Base-by-base conservation (phyloP, 1,284 basidiomycete genomes). In the Ganoderma multipileum region DNA sequence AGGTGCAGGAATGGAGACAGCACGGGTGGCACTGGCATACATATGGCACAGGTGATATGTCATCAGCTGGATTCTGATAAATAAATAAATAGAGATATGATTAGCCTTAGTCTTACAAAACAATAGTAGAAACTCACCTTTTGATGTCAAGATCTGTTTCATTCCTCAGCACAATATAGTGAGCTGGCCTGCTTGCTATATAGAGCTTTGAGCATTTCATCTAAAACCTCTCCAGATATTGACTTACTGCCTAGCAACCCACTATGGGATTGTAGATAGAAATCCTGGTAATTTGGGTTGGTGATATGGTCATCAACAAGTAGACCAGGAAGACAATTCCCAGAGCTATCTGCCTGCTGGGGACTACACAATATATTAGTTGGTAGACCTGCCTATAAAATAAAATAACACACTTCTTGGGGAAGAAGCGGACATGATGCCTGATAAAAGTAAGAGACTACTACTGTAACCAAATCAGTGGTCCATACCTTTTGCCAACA, bases 1-100 rank as follows among this genome's bases (percentile, higher is more conserved):
- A 0, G 89, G 89, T 0, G 89, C 88, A 0, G 89, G 89, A 30
- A 91, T 89, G 0, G 89, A 90, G 0, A 92, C 90, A 0, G 89
- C 87, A 2, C 88, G 83, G 0, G 89, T 89, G 0, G 89, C 87
- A 36, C 86, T 85, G 0, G 86, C 86, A 60, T 89, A 89, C 0
- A 84, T 77, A 66, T 89, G 86, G 68, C 87, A 89, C 9, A 90
- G 77, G 0, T 78, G 76, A 73, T 85, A 90, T 0, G 88, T 83
- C 0, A 91, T 74, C 26, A 83, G 80, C 68, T 91, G 86, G 33
- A 90, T 72, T 0, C 86, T 88, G 67, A 73, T 73, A 14, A 64
- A 54, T 36, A 14, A 6, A 3, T 18, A 30, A 41, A 14, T 8
- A 3, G 18, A 26, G 30, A 9, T 20, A 14, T 18, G 11, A 23